Conservation (phyloP, 495 filamentous ascomycete species). For the Cryomyces minteri region DNA sequence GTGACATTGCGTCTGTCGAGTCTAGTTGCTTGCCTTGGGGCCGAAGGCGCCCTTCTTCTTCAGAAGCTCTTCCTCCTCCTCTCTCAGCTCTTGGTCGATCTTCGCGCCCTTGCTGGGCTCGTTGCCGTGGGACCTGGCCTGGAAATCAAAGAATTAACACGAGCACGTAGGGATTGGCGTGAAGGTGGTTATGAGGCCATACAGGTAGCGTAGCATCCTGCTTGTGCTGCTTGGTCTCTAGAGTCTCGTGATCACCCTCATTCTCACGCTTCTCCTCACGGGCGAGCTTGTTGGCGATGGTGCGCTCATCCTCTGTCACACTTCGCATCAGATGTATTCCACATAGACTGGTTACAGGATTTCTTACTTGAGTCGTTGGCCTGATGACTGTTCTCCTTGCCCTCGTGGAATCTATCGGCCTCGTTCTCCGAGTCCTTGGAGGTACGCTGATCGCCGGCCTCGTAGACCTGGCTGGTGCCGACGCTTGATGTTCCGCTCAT, state of each 20-base stretch:
- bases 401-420: constrained; percentile 45
- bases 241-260: constrained; percentile 18
- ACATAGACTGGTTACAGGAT: neutral
- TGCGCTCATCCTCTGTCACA: constrained; percentile 50
- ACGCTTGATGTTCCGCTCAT: constrained; percentile 30
- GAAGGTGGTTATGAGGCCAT: constrained; percentile 13
- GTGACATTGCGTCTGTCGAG: no score
- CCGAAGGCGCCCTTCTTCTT: constrained; percentile 22
- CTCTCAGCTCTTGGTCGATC: constrained; percentile 23
- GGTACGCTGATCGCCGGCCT: constrained; percentile 52
- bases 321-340: neutral
- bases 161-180: neutral
- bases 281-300: constrained; percentile 60
- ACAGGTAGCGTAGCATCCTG: constrained; percentile 52
- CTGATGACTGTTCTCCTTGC: constrained; percentile 42
- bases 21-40: constrained; percentile 17
- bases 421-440: constrained; percentile 33
- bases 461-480: constrained; percentile 33
- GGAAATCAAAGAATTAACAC: constrained; percentile 2
- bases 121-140: constrained; percentile 22
- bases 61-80: constrained; percentile 23
- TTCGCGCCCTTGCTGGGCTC: constrained; percentile 26
- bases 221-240: constrained; percentile 37
- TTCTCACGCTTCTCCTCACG: constrained; percentile 34
- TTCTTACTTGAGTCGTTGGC: constrained; percentile 51